Conservation (phyloP, 805 yeast genomes). For the Candida wancherniae region DNA sequence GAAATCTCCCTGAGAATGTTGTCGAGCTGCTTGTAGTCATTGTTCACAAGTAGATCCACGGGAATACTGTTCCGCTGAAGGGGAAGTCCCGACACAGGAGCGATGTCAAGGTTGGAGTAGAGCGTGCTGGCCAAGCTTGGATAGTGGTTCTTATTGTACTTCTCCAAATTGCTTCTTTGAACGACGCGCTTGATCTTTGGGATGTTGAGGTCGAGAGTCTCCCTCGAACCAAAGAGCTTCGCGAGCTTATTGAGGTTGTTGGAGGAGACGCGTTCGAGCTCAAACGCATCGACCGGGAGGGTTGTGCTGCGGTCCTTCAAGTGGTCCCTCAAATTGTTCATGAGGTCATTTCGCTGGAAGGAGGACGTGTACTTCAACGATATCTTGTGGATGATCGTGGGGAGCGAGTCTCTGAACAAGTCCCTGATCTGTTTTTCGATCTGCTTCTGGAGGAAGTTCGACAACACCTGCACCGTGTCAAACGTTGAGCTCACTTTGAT, state of each 20-base stretch:
- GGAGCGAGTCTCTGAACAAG: slow-evolving; percentile 77
- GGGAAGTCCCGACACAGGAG: slow-evolving; percentile 19
- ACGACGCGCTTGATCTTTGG: slow-evolving; percentile 55
- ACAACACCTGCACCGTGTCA: slow-evolving; percentile 77
- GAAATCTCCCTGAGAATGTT: slow-evolving; percentile 38
- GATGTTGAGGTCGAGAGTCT: slow-evolving; percentile 69
- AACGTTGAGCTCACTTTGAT: slow-evolving; percentile 83
- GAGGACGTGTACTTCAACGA: slow-evolving; percentile 49
- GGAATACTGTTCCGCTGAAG: slow-evolving; percentile 35
- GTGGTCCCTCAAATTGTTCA: slow-evolving; percentile 18
- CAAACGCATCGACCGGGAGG: slow-evolving; percentile 7
- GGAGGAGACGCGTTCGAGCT: slow-evolving; percentile 35
- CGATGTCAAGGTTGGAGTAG: slow-evolving; percentile 31
- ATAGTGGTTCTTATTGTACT: slow-evolving; percentile 31
- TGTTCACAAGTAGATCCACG: slow-evolving; percentile 28
- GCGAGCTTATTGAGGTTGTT: slow-evolving; percentile 38
- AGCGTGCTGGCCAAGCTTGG: slow-evolving; percentile 37
- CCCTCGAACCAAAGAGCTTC: slow-evolving; percentile 62
- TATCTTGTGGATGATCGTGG: slow-evolving; percentile 71
- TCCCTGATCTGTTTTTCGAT: slow-evolving; percentile 78
- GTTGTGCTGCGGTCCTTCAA: slow-evolving; percentile 8
- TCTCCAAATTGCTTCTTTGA: slow-evolving; percentile 50
- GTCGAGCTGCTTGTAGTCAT: slow-evolving; percentile 28
- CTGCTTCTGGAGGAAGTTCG: slow-evolving; percentile 75
- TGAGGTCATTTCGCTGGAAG: slow-evolving; percentile 17